Percentiles rank a stretch among this genome's conserved stretches.
phyloP scores from a whole-genome alignment of 2,329 filamentous ascomycete species.

The Verticillium zaregamsianum region DNA sequence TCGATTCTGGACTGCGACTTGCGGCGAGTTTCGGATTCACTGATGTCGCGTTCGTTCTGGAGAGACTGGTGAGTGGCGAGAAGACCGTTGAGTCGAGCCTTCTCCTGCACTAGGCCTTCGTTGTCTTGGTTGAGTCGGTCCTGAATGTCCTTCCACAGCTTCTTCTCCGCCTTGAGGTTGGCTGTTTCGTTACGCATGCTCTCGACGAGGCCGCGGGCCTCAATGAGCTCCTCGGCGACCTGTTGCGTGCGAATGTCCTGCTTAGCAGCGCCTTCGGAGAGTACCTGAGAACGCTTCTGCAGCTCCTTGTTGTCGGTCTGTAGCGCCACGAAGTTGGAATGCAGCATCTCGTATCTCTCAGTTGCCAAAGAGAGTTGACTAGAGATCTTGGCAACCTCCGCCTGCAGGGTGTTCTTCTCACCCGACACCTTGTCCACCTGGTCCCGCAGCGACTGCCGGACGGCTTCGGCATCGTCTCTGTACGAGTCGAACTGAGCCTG shows the following conservation, averaged over 20 bases:
- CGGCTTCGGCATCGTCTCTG: constrained; percentile 77
- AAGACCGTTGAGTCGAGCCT: constrained; percentile 75
- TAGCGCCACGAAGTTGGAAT: constrained; percentile 79
- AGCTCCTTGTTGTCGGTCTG: constrained; percentile 83
- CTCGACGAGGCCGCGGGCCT: constrained; percentile 75
- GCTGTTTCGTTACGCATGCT: constrained; percentile 86
- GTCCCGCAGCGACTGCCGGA: constrained; percentile 76
- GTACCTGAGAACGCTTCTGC: constrained; percentile 71
- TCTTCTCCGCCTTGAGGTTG: constrained; percentile 92
- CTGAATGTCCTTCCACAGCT: constrained; percentile 91
- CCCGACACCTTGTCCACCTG: constrained; percentile 78
- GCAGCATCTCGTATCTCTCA: constrained; percentile 84
- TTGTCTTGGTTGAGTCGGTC: constrained; percentile 85
- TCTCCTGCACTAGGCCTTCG: constrained; percentile 78
- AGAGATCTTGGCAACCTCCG: constrained; percentile 72
- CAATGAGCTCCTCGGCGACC: constrained; percentile 87
- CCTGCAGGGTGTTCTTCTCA: constrained; percentile 79
- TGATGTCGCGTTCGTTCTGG: constrained; percentile 85
- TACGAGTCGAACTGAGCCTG: constrained; percentile 88
- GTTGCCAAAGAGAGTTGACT: constrained; percentile 79
- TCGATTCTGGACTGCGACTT: constrained; percentile 77
- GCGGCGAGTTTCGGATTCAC: constrained; percentile 76
- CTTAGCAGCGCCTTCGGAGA: constrained; percentile 81
- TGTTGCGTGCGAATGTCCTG: constrained; percentile 89
- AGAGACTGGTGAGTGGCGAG: constrained; percentile 82